Base-by-base conservation (phyloP, 2,329 filamentous ascomycete species). In the Aspergillus texensis region DNA sequence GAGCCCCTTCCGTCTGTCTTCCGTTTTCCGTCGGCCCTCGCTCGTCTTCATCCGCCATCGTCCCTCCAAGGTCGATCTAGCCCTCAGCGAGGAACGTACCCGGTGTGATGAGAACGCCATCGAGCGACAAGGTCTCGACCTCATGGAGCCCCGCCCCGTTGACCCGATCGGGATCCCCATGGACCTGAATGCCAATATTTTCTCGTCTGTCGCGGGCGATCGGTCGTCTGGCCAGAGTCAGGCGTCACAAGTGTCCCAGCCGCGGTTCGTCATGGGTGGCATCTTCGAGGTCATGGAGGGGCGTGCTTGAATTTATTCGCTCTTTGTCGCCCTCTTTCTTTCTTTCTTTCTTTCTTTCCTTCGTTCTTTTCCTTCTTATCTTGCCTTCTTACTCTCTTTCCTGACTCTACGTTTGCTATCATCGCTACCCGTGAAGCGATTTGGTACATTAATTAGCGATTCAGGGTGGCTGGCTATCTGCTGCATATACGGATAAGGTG, bases 231-330 rank as follows among this genome's bases (percentile, higher is more conserved):
- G 30, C 14, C 57, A 57, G 39, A 60, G 57, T 36, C 30, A 58
- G 43, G 32, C 58, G 14, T 63, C 63, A 16, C 61, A 63, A 30
- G 30, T 63, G 8, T 66, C 65, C 43, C 73, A 73, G 65, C 78
- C 78, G 21, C 69, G 74, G 21, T 79, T 78, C 65, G 79, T 82
- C 28, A 78, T 82, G 76, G 80, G 80, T 19, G 80, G 80, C 10
- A 82, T 82, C 39, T 79, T 81, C 61, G 80, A 82, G 70, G 79
- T 82, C 36, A 78, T 82, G 79, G 80, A 82, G 63, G 79, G 77
- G 14, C 66, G 68, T 26, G 75, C 73, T 55, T 81, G 60, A 70
- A 34, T 26, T 65, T 61, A 28, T 61, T 62, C 43, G 34, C 53
- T 57, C 39, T 26, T 36, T 32, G 34, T 45, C 48, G 21, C 28